A percentile compares a stretch with the other conserved stretches of the same genome.
These are phyloP conservation scores for Trichoderma endophyticum DNA, from an alignment of 2,329 filamentous ascomycete genomes.

Conservation along the genomic window DNA sequence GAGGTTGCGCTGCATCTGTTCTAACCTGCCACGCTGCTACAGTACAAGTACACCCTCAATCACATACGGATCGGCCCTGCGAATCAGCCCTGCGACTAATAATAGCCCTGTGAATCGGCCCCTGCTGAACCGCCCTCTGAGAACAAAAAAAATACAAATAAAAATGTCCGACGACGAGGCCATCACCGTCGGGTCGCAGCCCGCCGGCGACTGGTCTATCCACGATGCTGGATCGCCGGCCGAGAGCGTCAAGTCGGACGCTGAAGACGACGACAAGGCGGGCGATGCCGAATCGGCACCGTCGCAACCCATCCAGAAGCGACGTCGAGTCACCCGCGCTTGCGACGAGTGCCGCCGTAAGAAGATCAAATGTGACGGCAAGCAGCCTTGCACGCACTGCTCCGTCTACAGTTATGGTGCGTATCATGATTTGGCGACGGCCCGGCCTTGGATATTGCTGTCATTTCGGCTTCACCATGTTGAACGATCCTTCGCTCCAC, in stretches of 20 bases:
- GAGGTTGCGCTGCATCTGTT: neutral
- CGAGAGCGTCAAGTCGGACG: conserved; percentile 43
- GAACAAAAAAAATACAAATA: conserved; percentile 14
- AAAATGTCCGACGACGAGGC: conserved; percentile 42
- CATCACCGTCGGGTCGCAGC: conserved; percentile 31
- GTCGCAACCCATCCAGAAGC: conserved; percentile 67
- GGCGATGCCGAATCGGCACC: conserved; percentile 34
- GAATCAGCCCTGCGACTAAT: conserved; percentile 21
- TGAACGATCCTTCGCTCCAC: neutral
- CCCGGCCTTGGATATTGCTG: neutral
- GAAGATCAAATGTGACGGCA: conserved; percentile 85
- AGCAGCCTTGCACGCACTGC: conserved; percentile 90
- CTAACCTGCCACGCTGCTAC: neutral
- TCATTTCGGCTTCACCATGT: neutral
- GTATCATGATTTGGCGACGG: conserved; percentile 25
- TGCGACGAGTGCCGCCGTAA: conserved; percentile 82
- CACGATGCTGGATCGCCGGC: conserved; percentile 39
- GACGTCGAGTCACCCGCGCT: conserved; percentile 73
- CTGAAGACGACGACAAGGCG: conserved; percentile 39
- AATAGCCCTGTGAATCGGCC: conserved; percentile 15
- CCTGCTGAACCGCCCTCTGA: conserved; percentile 29
- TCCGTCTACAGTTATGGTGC: conserved; percentile 97
- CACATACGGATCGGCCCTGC: conserved; percentile 14
- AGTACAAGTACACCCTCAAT: neutral
- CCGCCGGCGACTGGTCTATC: conserved; percentile 36